Conservation (phyloP, 768 basidiomycete species). For the Mycena venus region DNA sequence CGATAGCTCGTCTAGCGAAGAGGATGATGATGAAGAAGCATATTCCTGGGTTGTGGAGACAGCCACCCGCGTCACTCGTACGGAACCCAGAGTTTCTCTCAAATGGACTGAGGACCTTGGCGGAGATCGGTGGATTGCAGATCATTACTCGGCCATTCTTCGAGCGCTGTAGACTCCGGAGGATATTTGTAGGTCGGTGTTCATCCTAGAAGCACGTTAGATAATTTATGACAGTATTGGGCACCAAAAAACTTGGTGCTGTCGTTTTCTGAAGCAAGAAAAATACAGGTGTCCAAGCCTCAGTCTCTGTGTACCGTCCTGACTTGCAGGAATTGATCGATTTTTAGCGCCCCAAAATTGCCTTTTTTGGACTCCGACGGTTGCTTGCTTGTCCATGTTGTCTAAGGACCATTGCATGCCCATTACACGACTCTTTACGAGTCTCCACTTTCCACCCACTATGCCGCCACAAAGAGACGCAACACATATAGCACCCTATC, state of each 20-base stretch:
- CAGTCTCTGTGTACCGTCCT: no score
- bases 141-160: conserved; percentile 20
- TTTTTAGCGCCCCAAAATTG: no score
- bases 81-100: not conserved
- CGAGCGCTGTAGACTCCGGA: conserved; percentile 16
- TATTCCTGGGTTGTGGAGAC: conserved; percentile 11
- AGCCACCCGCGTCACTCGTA: conserved; percentile 6
- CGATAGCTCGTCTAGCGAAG: not conserved
- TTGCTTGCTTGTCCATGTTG: not conserved
- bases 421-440: conserved; percentile 28
- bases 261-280: no score
- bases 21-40: conserved; percentile 2
- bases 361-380: not conserved
- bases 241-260: no score
- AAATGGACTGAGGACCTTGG: conserved; percentile 15
- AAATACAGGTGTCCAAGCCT: no score
- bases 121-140: conserved; percentile 23
- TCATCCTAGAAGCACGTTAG: no score
- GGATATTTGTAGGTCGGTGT: not conserved
- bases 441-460: not conserved
- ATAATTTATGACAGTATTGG: no score
- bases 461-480: conserved; percentile 65
- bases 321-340: no score
- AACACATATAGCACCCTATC: conserved; percentile 69
- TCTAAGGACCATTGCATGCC: conserved; percentile 16